A percentile compares a stretch with the other conserved stretches of the same genome.
Conservation (phyloP, 306 rosid species). For the Arachis hypogaea region DNA sequence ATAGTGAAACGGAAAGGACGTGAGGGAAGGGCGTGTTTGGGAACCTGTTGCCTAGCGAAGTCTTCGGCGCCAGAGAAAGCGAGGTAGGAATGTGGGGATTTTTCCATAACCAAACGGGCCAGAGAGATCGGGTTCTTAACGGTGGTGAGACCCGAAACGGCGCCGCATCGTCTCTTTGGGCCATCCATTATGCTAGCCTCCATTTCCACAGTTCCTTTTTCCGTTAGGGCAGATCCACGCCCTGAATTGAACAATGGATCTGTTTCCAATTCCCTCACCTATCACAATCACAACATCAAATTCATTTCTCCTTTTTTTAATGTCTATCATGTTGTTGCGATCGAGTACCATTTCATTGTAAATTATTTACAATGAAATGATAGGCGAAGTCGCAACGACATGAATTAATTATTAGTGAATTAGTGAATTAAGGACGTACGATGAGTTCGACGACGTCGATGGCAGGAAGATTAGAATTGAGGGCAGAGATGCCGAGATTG, state of each 20-base stretch:
- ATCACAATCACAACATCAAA: not conserved
- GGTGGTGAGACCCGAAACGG: slow-evolving; percentile 83
- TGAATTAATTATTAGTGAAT: not conserved
- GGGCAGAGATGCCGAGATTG: slow-evolving; percentile 80
- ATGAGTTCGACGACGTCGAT: slow-evolving; percentile 92
- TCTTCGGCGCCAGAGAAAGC: slow-evolving; percentile 89
- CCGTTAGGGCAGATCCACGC: slow-evolving; percentile 93
- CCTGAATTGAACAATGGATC: slow-evolving; percentile 95
- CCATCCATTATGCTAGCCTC: slow-evolving; percentile 99
- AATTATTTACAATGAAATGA: no score
- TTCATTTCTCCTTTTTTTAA: no score
- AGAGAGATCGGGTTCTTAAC: slow-evolving; percentile 86
- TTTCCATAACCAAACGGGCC: slow-evolving; percentile 94
- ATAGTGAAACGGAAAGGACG: no score
- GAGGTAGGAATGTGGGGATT: slow-evolving; percentile 93
- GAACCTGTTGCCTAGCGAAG: slow-evolving; percentile 83
- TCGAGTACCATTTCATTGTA: no score
- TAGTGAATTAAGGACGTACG: slow-evolving; percentile 66
- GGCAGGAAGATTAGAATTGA: slow-evolving; percentile 67
- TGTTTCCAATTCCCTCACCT: slow-evolving; percentile 90
- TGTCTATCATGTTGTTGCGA: no score
- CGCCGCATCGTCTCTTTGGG: slow-evolving; percentile 81
- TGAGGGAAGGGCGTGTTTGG: no score
- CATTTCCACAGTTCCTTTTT: slow-evolving; percentile 89
- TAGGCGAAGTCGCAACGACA: no score